Base-by-base conservation (phyloP, 2,329 filamentous ascomycete species). In the Talaromyces funiculosus region DNA sequence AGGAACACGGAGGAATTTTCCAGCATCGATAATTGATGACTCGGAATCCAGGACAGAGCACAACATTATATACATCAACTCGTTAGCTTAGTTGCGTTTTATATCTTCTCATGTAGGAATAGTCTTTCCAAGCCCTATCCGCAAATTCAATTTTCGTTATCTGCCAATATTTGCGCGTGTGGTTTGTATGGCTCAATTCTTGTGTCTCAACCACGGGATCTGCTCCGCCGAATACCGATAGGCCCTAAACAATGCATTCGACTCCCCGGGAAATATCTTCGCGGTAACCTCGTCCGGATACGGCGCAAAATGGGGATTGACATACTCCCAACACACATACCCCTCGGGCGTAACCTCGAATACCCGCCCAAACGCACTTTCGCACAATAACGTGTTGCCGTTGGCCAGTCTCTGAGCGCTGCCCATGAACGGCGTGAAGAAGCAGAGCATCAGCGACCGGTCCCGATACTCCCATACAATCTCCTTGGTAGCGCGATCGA, bases 341-440 rank as follows among this genome's bases (percentile, higher is more conserved):
- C 76, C 76, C n/a, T 71, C 70, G 22, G 59, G 62, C 0, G 76
- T 78, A 35, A 80, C 77, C 61, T 80, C 78, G 55, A 80, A 75
- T 3, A 80, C 68, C n/a, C 77, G 68, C 0, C 78, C 77, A 60
- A 75, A 74, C 0, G 72, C 77, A 40, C 72, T 75, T 65, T 80
- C 78, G 22, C 73, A 77, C 5, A 80, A 62, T 56, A 80, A 57
- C 0, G 77, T 77, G 62, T 80, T 80, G 8, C 77, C 76, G 55
- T 75, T 76, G 9, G 38, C 43, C 16, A 80, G 63, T 14, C 73
- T 66, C 64, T 80, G 77, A 7, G 77, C 78, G 53, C 74, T 73
- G 20, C 78, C 78, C 78, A 80, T 80, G 57, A 80, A 80, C 0
- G 77, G 77, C 0, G 75, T 78, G 66, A 79, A 80, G 64, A 79